Conservation (phyloP, 306 rosid genomes). For the Aeschynomene evenia region DNA sequence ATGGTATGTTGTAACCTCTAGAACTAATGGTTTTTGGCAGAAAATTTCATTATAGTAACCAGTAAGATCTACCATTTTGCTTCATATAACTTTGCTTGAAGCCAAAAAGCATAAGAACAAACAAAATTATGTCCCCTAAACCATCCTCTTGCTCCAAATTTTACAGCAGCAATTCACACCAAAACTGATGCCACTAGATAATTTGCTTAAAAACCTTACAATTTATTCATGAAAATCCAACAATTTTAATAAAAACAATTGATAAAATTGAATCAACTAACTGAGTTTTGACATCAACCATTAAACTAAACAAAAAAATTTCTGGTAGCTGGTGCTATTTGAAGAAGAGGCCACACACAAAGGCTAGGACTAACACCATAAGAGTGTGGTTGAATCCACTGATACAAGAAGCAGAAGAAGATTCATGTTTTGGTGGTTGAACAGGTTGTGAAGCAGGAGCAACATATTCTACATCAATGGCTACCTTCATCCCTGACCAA, state of each 20-base stretch:
- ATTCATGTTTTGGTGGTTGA: not conserved
- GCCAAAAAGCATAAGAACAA: not conserved
- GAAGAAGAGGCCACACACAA: not conserved
- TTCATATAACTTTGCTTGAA: not conserved
- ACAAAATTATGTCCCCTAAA: not conserved
- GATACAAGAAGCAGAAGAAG: constrained; percentile 2
- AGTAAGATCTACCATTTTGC: not conserved
- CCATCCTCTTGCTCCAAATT: not conserved
- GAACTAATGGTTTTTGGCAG: not conserved
- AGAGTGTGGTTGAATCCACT: not conserved
- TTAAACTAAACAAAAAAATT: not conserved
- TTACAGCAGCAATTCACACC: not conserved
- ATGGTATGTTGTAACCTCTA: not conserved
- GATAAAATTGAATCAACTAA: not conserved
- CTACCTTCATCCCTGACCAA: constrained; percentile 51
- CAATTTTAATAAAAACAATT: not conserved
- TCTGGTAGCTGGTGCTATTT: not conserved
- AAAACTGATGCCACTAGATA: not conserved
- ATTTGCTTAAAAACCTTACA: not conserved
- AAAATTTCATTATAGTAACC: not conserved
- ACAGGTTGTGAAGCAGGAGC: constrained; percentile 20
- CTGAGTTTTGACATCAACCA: not conserved
- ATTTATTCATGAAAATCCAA: not conserved
- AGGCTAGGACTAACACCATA: constrained; percentile 5
- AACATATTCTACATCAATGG: constrained; percentile 31